Base-by-base conservation (phyloP, 1,139 yeast species). In the Candida tetrigidarum region DNA sequence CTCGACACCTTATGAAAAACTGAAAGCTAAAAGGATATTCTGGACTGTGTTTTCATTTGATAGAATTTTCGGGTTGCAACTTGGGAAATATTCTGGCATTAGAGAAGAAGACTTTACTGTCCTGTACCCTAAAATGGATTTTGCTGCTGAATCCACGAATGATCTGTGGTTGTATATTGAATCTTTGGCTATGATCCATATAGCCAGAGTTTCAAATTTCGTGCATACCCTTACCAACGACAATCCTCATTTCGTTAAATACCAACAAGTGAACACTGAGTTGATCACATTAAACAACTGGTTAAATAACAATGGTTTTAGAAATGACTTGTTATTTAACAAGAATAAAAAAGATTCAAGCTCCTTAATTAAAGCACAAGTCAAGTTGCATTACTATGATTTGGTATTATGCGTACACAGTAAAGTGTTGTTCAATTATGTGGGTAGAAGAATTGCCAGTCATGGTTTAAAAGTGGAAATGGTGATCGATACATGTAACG, bases 21-120 rank as follows among this genome's bases (percentile, higher is more conserved):
- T 73, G 19, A 83, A 82, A 57, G 76, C 81, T 0, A 69, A 69
- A 49, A 65, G 86, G 37, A 71, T 82, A 1, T 83, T 80, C 57
- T 83, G 86, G 84, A 56, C 77, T 22, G 78, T 78, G 5, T 83
- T 74, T 54, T 70, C 80, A 1, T 64, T 81, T 66, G 90, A 84
- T 53, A 65, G 84, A 45, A 51, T 80, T 15, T 60, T 80, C 46
- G 80, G 81, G 3, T 61, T 82, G 32, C 87, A 81, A 52, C 69
- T 73, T 30, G 88, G 89, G 2, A 62, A 83, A 42, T 63, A 67
- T 39, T 69, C 72, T 50, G 74, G 74, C 2, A 56, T 82, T 16
- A 54, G 66, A 11, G 74, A 72, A 27, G 52, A 52, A 18, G 81
- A 78, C 39, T 54, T 64, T 15, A 56, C 51, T 18, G 50, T 69